Evolutionary conservation across 345 rosid species (phyloP).

Genomic region (Eucalyptus tenuipes): DNA sequence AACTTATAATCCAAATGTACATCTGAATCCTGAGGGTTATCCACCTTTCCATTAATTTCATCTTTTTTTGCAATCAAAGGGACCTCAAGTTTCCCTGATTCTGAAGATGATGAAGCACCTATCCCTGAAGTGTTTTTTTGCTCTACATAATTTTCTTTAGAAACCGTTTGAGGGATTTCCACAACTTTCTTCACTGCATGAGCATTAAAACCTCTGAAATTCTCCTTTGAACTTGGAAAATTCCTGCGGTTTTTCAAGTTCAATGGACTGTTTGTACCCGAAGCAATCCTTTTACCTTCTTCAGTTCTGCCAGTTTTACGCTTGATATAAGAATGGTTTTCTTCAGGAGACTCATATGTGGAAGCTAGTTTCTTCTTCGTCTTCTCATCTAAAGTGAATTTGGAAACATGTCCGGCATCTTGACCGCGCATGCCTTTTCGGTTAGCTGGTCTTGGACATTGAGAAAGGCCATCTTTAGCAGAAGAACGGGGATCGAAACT

Average conservation of each 20-base stretch:
- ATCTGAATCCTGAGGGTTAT: slow-evolving; percentile 9
- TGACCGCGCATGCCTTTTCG: slow-evolving; percentile 13
- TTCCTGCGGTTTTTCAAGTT: background rate
- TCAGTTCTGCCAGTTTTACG: slow-evolving; percentile 1
- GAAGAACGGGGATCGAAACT: slow-evolving; percentile 5
- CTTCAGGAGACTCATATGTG: slow-evolving; percentile 14
- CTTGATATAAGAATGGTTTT: background rate
- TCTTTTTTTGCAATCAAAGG: slow-evolving; percentile 1
- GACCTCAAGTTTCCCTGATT: slow-evolving; percentile 13
- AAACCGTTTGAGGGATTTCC: background rate
- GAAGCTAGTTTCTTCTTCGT: slow-evolving; percentile 5
- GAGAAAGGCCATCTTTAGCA: slow-evolving; percentile 15
- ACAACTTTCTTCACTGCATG: background rate
- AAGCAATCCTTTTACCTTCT: background rate
- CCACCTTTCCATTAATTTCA: slow-evolving; percentile 13
- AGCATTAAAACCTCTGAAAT: background rate
- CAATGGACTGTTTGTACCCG: background rate
- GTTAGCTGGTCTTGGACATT: slow-evolving; percentile 18
- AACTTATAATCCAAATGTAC: slow-evolving; percentile 8
- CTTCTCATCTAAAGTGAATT: slow-evolving; percentile 19
- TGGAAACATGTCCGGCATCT: slow-evolving; percentile 29
- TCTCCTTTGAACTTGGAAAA: background rate
- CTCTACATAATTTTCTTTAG: background rate
- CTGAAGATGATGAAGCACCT: slow-evolving; percentile 8
- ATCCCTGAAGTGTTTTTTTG: slow-evolving; percentile 5